These are phyloP conservation scores for Aaosphaeria arxii DNA, from an alignment of 2,329 filamentous ascomycete genomes.

Conservation along the genomic window DNA sequence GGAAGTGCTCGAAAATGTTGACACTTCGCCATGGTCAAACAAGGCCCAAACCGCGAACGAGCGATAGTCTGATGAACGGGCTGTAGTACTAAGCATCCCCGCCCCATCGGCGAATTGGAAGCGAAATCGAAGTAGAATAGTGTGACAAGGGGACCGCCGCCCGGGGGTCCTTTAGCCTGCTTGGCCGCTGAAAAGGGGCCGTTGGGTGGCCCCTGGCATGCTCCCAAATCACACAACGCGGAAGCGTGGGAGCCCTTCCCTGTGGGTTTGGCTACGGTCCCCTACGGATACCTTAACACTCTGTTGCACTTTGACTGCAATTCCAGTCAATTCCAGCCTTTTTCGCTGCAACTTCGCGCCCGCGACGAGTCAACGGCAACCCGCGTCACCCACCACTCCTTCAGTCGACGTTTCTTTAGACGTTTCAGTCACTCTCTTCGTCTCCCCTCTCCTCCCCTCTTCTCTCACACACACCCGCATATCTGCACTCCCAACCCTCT, in stretches of 20 bases:
- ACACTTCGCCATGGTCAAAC: constrained; percentile 10
- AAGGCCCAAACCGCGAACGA: constrained; percentile 11
- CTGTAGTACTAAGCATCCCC: not conserved
- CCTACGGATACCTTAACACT: not conserved
- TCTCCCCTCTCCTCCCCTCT: constrained; percentile 8
- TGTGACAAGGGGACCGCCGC: constrained; percentile 12
- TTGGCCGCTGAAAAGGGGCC: constrained; percentile 29
- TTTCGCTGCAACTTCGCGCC: constrained; percentile 10
- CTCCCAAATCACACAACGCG: constrained; percentile 21
- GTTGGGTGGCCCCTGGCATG: constrained; percentile 20
- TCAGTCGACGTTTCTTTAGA: constrained; percentile 23
- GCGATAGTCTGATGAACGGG: constrained; percentile 5
- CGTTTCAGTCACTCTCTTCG: constrained; percentile 28
- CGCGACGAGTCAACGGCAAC: constrained; percentile 20
- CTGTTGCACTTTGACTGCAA: too few species aligned
- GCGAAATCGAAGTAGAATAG: constrained; percentile 2
- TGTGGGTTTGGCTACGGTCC: constrained; percentile 11
- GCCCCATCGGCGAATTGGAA: constrained; percentile 2
- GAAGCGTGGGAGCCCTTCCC: constrained; percentile 23
- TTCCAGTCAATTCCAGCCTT: constrained; percentile 9
- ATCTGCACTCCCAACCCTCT: constrained; percentile 16
- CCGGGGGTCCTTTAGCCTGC: constrained; percentile 14
- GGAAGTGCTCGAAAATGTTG: not conserved
- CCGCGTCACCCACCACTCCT: constrained; percentile 21
- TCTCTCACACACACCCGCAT: constrained; percentile 15